phyloP scores from a whole-genome alignment of 257 asterid species.

The Plantago ovata region DNA sequence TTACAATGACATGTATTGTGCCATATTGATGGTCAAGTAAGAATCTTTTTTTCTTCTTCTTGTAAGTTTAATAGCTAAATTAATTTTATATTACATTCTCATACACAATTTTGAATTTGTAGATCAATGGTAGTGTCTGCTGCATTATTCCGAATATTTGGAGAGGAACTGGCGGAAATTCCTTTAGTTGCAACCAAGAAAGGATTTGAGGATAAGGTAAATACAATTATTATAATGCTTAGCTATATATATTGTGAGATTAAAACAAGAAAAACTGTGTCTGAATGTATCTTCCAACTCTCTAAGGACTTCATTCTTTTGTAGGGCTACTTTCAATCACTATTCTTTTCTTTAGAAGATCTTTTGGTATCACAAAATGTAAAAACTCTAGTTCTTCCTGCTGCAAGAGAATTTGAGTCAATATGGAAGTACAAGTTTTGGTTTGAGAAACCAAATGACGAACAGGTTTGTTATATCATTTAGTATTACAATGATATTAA shows the following conservation, averaged over 20 bases:
- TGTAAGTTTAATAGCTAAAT: neutral
- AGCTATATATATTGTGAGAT: neutral
- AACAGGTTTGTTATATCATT: slow-evolving; percentile 30
- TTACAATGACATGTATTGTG: neutral
- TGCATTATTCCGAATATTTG: slow-evolving; percentile 51
- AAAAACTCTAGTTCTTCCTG: slow-evolving; percentile 41
- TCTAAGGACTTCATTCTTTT: neutral
- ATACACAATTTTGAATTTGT: slow-evolving; percentile 1
- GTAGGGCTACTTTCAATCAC: slow-evolving; percentile 54
- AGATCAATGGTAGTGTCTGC: slow-evolving; percentile 47
- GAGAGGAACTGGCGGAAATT: slow-evolving; percentile 51
- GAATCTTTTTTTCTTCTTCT: neutral
- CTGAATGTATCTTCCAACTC: neutral
- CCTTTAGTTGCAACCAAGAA: slow-evolving; percentile 56
- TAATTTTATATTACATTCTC: neutral
- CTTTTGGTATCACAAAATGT: slow-evolving; percentile 38
- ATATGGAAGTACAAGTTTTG: slow-evolving; percentile 48
- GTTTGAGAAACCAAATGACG: slow-evolving; percentile 28
- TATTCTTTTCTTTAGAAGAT: slow-evolving; percentile 36
- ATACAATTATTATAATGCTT: neutral
- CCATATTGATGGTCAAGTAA: slow-evolving; percentile 12
- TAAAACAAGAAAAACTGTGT: neutral
- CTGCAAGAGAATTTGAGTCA: slow-evolving; percentile 43
- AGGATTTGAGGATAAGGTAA: slow-evolving; percentile 44
- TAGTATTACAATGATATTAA: no score